Evolutionary conservation across 192 early-diverging fungal genomes (phyloP).

Genomic region (Backusella morwellensis): DNA sequence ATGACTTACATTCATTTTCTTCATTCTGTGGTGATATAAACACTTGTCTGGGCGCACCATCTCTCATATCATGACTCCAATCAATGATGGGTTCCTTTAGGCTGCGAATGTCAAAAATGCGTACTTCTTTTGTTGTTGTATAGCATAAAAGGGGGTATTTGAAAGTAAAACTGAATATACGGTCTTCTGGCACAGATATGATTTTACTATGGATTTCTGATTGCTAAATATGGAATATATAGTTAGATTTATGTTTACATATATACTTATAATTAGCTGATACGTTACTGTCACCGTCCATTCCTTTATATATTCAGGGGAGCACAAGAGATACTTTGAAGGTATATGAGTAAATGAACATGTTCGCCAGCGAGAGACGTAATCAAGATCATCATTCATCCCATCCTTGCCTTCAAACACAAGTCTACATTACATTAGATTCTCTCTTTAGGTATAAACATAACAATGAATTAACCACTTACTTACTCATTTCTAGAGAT

Average conservation of each 20-base stretch:
- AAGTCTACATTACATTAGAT: background rate
- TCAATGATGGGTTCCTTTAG: background rate
- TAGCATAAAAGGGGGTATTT: background rate
- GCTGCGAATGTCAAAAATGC: background rate
- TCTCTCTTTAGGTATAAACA: background rate
- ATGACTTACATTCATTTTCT: background rate
- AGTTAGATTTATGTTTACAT: background rate
- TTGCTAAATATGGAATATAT: background rate
- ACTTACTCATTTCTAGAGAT: background rate
- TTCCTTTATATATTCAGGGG: background rate
- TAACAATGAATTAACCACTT: background rate
- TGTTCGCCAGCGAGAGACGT: background rate
- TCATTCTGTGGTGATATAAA: background rate
- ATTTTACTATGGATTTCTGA: background rate
- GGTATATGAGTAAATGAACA: background rate
- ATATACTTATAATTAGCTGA: background rate
- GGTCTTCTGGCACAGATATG: background rate
- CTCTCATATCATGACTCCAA: background rate
- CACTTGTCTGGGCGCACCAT: background rate
- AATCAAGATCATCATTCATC: background rate
- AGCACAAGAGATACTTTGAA: background rate
- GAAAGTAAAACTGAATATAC: background rate
- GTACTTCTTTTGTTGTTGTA: background rate
- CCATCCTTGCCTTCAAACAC: background rate
- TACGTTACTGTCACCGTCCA: background rate